Percentiles rank a stretch among this genome's conserved stretches.
Conservation (phyloP, 1,139 yeast species). For the Kodamaea derodonti region DNA sequence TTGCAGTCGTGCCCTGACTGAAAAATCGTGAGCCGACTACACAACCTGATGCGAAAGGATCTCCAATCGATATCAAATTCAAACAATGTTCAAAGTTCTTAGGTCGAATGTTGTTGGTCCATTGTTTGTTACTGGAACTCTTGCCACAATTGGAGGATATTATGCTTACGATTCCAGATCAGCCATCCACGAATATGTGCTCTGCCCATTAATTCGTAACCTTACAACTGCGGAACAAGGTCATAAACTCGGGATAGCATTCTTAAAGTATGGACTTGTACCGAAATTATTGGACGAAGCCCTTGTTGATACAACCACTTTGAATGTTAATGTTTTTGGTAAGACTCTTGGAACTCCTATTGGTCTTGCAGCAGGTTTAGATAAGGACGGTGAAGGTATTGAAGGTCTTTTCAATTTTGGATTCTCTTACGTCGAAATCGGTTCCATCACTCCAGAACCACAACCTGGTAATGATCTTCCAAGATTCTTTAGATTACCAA, state of each 20-base stretch:
- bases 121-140: constrained; percentile 19
- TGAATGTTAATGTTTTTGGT: constrained; percentile 65
- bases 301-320: constrained; percentile 43
- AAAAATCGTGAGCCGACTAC: too few species aligned
- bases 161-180: constrained; percentile 75
- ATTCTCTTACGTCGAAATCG: constrained; percentile 87
- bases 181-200: constrained; percentile 72
- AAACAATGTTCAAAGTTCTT: too few species aligned
- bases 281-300: constrained; percentile 57
- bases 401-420: constrained; percentile 77
- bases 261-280: constrained; percentile 64
- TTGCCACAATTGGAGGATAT: constrained; percentile 29
- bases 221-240: constrained; percentile 80
- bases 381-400: constrained; percentile 91
- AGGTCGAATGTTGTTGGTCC: constrained; percentile 25
- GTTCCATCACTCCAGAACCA: constrained; percentile 87
- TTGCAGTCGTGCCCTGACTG: too few species aligned
- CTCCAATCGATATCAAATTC: too few species aligned
- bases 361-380: constrained; percentile 95
- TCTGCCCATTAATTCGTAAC: constrained; percentile 73
- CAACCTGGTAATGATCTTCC: constrained; percentile 95
- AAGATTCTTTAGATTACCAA: constrained; percentile 78
- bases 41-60: too few species aligned
- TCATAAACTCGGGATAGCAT: constrained; percentile 69
- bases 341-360: constrained; percentile 65